phyloP scores from a whole-genome alignment of 345 rosid genomes.

The Bruguiera sexangula region DNA sequence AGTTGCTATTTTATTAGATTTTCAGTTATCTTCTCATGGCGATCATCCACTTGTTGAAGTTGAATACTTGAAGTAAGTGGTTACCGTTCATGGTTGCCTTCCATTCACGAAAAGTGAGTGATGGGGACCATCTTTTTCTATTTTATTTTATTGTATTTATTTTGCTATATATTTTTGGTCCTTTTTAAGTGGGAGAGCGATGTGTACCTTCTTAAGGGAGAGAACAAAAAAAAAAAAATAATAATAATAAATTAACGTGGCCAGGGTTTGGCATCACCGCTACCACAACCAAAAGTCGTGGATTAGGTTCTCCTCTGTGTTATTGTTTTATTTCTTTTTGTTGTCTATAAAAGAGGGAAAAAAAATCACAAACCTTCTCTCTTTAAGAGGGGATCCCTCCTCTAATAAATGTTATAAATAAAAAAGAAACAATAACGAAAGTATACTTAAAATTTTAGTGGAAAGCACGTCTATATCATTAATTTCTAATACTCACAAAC shows the following conservation, averaged over 20 bases:
- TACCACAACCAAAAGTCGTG: conserved; percentile 67
- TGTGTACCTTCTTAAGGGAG: conserved; percentile 24
- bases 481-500: too few relatives aligned
- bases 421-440: too few relatives aligned
- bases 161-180: background rate
- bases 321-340: background rate
- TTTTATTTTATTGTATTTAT: conserved; percentile 7
- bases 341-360: too few relatives aligned
- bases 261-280: conserved; percentile 55
- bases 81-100: conserved; percentile 78
- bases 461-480: too few relatives aligned
- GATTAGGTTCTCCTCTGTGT: conserved; percentile 55
- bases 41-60: conserved; percentile 59
- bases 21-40: background rate
- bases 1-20: background rate
- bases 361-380: background rate
- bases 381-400: too few relatives aligned
- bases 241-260: conserved; percentile 20
- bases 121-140: conserved; percentile 50
- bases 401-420: too few relatives aligned
- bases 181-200: conserved; percentile 34
- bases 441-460: too few relatives aligned
- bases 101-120: conserved; percentile 88
- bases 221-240: conserved; percentile 15
- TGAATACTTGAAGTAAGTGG: conserved; percentile 86